phyloP scores from a whole-genome alignment of 2,329 filamentous ascomycete species.

The Colletotrichum sp. region DNA sequence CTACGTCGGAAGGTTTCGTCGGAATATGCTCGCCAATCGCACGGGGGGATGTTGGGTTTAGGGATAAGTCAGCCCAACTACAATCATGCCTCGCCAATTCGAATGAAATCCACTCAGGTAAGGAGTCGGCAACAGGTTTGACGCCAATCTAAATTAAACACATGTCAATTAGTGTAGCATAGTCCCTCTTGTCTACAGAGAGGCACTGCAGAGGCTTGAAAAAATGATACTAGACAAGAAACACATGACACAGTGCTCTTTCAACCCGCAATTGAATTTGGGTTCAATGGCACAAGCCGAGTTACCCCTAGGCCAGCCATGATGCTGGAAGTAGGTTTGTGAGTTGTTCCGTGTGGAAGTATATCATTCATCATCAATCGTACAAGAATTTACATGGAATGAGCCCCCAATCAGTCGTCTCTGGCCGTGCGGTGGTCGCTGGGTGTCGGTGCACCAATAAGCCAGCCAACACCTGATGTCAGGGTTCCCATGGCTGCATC shows the following conservation, averaged over 20 bases:
- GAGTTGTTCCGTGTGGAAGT: not conserved
- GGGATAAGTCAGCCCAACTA: not conserved
- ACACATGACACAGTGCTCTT: not conserved
- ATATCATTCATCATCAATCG: not conserved
- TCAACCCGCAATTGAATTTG: not conserved
- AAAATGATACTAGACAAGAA: not conserved
- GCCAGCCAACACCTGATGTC: conserved; percentile 71
- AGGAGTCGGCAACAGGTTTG: not conserved
- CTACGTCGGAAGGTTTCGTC: not conserved
- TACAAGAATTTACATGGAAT: not conserved
- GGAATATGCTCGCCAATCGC: not conserved
- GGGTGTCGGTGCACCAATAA: conserved; percentile 64
- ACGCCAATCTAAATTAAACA: not conserved
- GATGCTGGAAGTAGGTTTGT: not conserved
- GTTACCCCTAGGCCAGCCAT: not conserved
- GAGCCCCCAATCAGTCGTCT: conserved; percentile 25
- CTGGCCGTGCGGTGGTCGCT: conserved; percentile 32
- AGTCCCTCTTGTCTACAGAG: not conserved
- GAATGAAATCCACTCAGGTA: not conserved
- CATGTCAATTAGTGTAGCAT: not conserved
- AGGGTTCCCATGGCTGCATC: conserved; percentile 72
- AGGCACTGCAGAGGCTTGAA: not conserved
- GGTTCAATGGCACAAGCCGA: not conserved
- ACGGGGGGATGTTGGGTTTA: not conserved
- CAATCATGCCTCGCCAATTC: not conserved